A percentile compares a stretch with the other conserved stretches of the same genome.
Evolutionary conservation across 1,284 basidiomycete species (phyloP).

Genomic region (Cryptococcus sp.): DNA sequence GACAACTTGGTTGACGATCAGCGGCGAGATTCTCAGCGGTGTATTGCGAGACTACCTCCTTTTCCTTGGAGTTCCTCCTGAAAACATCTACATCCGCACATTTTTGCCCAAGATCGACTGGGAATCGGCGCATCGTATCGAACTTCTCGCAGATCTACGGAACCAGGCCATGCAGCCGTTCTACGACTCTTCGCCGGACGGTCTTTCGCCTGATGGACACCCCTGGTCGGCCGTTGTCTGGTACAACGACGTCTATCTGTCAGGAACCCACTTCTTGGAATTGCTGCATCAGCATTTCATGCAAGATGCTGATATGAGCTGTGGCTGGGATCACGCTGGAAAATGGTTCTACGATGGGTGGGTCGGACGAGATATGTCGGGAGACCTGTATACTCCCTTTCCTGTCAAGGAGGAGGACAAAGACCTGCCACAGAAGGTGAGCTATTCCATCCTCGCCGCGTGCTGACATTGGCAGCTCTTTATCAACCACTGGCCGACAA

Average conservation of each 20-base stretch:
- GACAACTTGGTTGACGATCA: conserved; percentile 4
- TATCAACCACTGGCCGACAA: conserved; percentile 32
- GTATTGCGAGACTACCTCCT: conserved; percentile 38
- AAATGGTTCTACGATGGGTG: conserved; percentile 49
- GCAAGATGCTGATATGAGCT: conserved; percentile 48
- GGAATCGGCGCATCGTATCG: conserved; percentile 43
- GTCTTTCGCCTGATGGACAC: conserved; percentile 36
- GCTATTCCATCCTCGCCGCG: background rate
- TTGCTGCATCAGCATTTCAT: conserved; percentile 45
- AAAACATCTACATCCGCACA: conserved; percentile 37
- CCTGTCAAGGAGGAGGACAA: conserved; percentile 43
- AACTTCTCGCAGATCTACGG: conserved; percentile 44
- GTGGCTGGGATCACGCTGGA: conserved; percentile 48
- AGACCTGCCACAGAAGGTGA: conserved; percentile 39
- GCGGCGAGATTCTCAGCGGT: conserved; percentile 31
- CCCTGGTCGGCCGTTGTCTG: conserved; percentile 44
- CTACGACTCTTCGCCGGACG: conserved; percentile 28
- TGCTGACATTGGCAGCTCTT: conserved; percentile 25
- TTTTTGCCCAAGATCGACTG: conserved; percentile 34
- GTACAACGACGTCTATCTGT: conserved; percentile 49
- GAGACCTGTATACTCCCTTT: conserved; percentile 41
- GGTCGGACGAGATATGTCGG: conserved; percentile 47
- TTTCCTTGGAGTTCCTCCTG: conserved; percentile 40
- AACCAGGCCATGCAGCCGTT: conserved; percentile 47
- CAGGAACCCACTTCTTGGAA: conserved; percentile 47